A percentile compares a stretch with the other conserved stretches of the same genome.
Conservation (phyloP, 1,284 basidiomycete species). For the Boletus semigastroideus region DNA sequence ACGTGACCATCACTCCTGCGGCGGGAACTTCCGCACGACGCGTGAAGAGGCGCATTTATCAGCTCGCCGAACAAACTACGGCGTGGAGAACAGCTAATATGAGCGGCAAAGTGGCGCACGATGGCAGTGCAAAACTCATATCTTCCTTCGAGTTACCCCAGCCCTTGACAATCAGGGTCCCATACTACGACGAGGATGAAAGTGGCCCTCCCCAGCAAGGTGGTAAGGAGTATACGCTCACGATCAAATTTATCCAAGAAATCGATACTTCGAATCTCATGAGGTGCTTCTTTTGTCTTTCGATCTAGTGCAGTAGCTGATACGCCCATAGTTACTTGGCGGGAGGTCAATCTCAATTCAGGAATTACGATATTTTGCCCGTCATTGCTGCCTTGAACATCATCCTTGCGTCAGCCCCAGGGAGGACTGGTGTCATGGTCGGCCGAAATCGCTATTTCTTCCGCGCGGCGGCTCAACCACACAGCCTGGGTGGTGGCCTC, state of each 20-base stretch:
- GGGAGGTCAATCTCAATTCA: conserved; percentile 62
- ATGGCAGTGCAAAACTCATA: conserved; percentile 64
- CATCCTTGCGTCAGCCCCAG: conserved; percentile 60
- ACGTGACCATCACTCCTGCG: conserved; percentile 58
- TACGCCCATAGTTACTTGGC: conserved; percentile 50
- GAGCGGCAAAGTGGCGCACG: conserved; percentile 62
- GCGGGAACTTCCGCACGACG: conserved; percentile 50
- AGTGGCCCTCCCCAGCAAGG: conserved; percentile 39
- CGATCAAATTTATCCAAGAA: conserved; percentile 55
- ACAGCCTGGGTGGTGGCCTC: conserved; percentile 58
- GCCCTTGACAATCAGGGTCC: conserved; percentile 55
- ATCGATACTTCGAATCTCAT: conserved; percentile 59
- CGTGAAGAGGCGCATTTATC: conserved; percentile 67
- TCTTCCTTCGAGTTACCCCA: conserved; percentile 54
- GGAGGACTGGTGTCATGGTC: conserved; percentile 66
- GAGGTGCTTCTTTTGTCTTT: conserved; percentile 39
- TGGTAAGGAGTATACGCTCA: conserved; percentile 60
- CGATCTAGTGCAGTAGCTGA: conserved; percentile 7
- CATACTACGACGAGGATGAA: conserved; percentile 68
- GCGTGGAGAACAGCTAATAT: conserved; percentile 57
- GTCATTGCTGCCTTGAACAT: conserved; percentile 73
- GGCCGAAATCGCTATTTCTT: conserved; percentile 79
- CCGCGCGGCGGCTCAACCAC: conserved; percentile 45
- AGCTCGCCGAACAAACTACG: conserved; percentile 61
- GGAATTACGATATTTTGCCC: conserved; percentile 64